phyloP scores from a whole-genome alignment of 2,329 filamentous ascomycete genomes.

The Lachnellula cervina region DNA sequence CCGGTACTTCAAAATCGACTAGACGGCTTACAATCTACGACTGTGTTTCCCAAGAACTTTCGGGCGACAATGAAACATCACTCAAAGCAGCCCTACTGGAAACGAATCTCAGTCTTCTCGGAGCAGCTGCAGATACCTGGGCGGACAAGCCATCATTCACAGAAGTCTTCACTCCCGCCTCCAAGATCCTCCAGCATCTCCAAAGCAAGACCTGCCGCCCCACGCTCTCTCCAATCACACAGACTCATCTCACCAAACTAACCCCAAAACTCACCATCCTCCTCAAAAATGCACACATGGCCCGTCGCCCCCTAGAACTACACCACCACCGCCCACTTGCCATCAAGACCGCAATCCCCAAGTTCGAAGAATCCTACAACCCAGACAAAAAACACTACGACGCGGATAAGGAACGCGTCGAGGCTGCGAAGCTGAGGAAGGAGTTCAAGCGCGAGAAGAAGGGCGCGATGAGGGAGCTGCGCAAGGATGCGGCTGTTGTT shows the following conservation, averaged over 20 bases:
- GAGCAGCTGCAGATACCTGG: constrained; percentile 69
- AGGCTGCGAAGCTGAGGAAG: constrained; percentile 75
- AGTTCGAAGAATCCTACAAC: constrained; percentile 94
- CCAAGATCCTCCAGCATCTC: constrained; percentile 57
- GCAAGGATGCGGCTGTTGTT: constrained; percentile 93
- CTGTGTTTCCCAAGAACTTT: constrained; percentile 36
- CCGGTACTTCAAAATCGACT: constrained; percentile 37
- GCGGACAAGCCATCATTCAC: constrained; percentile 65
- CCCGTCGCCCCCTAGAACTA: constrained; percentile 75
- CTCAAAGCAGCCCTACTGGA: constrained; percentile 56
- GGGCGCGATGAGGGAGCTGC: constrained; percentile 86
- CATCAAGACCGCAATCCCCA: constrained; percentile 83
- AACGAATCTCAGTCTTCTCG: constrained; percentile 61
- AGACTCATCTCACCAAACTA: constrained; percentile 22
- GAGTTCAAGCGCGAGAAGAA: constrained; percentile 96
- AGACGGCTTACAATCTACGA: constrained; percentile 58
- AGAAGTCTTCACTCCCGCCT: constrained; percentile 69
- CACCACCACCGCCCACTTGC: constrained; percentile 86
- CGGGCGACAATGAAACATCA: constrained; percentile 20
- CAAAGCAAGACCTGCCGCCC: constrained; percentile 45
- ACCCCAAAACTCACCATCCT: constrained; percentile 45
- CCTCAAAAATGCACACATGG: constrained; percentile 56
- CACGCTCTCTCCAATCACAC: constrained; percentile 41
- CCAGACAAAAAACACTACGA: constrained; percentile 91
- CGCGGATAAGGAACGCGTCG: constrained; percentile 82